Evolutionary conservation across 1,284 basidiomycete species (phyloP), one percentile per base, ranked within the genome.

Genomic region (Ganoderma multipileum): DNA sequence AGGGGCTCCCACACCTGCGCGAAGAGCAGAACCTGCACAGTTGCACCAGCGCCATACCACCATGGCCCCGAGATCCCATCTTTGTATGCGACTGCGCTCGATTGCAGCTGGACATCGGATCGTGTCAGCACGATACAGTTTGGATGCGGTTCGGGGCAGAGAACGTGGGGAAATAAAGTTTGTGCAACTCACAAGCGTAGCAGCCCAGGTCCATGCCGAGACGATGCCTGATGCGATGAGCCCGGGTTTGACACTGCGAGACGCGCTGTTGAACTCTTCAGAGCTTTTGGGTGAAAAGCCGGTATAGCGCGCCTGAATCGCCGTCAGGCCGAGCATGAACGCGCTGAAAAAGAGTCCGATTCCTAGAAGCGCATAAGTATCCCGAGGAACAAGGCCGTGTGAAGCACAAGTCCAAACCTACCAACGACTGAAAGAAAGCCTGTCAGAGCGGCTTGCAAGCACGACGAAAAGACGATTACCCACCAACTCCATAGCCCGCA

Each of bases 221-320:
- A 97, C 94, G 71, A 97, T 96, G 8, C 95, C 95, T 12, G 94
- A 89, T 0, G 95, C 96, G 68, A 97, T 96, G 54, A 98, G 84
- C 8, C 95, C 96, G 2, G 96, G 95, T 74, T 96, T 96, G 61
- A 96, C 87, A 69, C 90, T 92, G 41, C 91, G 83, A 3, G 91
- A 93, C 2, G 95, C 95, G 66, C 89, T 92, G 72, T 89, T 93
- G 79, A 96, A 96, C 78, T 97, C 95, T 76, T 92, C 90, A 8
- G 89, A 87, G 71, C 84, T 89, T 69, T 87, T 87, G 23, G 91
- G 91, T 4, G 90, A 92, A 78, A 90, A 91, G 0, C 87, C 83
- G 0, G 92, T 94, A 74, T 94, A 93, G 50, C 92, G 87, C 41
- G 88, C 79, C 79, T 94, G 92, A 55, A 93, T 78, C 44, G 87